Base-by-base conservation (phyloP, 1,139 yeast genomes). In the Suhomyces chickasaworum region DNA sequence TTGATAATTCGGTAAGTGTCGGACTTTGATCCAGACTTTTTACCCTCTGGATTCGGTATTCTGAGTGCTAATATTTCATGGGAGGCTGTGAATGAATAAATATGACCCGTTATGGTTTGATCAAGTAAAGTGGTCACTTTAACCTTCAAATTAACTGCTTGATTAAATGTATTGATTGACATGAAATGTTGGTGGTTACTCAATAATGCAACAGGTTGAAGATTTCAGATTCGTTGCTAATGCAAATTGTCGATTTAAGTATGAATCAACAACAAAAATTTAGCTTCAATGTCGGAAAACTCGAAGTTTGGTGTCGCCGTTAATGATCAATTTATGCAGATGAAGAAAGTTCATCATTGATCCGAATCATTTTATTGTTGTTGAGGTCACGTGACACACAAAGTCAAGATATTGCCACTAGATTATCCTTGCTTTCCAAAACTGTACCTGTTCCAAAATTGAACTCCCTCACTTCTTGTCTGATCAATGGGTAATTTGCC, bases 91-190 rank as follows among this genome's bases (percentile, higher is more conserved):
- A 78, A 83, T 7, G 89, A 77, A 61, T 82, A 84, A 30, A 87
- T 76, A 34, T 76, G 69, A 1, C 95, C 95, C 10, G 71, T 71
- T 45, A 82, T 72, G 9, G 72, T 69, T 39, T 77, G 75, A 58
- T 84, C 90, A 41, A 83, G 68, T 9, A 78, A 68, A 39, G 87
- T 86, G 7, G 80, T 77, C 42, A 86, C 73, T 58, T 73, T 78
- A 49, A 87, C 87, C 58, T 84, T 83, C 48, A 63, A 60, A 40
- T 57, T 59, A 46, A 62, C 63, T 49, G 69, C 62, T 49, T 69
- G 72, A 35, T 69, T 74, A 42, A 69, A 54, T 38, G 60, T 61
- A 43, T 64, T 61, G 72, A 72, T 67, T 36, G 47, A 42, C 50
- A 48, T 47, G 37, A 13, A 29, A 29, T 13, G 15, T 13, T 3